phyloP scores from a whole-genome alignment of 106 monocot species.

The Phalaenopsis equestris region DNA sequence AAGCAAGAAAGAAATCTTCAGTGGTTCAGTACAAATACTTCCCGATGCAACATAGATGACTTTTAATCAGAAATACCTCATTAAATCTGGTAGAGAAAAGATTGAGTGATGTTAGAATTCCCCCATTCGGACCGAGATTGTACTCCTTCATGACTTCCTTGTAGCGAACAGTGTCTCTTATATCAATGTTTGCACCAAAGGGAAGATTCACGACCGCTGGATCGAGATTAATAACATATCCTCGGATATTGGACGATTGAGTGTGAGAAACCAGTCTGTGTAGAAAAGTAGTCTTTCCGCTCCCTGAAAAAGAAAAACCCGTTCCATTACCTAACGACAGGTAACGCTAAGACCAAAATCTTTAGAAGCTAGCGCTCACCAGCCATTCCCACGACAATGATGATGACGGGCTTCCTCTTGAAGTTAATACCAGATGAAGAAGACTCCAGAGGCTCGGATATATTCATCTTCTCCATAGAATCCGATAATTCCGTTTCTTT shows the following conservation, averaged over 20 bases:
- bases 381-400: conserved; percentile 95
- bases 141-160: conserved; percentile 99
- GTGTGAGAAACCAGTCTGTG: conserved; percentile 69
- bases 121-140: conserved; percentile 91
- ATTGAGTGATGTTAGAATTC: conserved; percentile 88
- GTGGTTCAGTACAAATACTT: neutral
- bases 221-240: conserved; percentile 89
- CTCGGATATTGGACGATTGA: conserved; percentile 50
- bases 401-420: conserved; percentile 78
- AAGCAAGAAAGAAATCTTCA: conserved; percentile 11
- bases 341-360: neutral
- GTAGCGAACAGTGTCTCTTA: conserved; percentile 80
- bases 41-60: neutral
- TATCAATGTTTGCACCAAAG: conserved; percentile 92
- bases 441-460: conserved; percentile 12
- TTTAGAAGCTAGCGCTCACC: conserved; percentile 6
- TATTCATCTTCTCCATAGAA: conserved; percentile 53
- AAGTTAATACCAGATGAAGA: conserved; percentile 28
- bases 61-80: conserved; percentile 35
- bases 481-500: conserved; percentile 32
- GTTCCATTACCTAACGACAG: neutral
- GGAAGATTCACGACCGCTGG: conserved; percentile 91
- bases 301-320: conserved; percentile 31
- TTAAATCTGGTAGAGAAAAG: conserved; percentile 83
- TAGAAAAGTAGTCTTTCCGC: conserved; percentile 90